Conservation (phyloP, 2,329 filamentous ascomycete genomes). For the Trichophyton benhamiae region DNA sequence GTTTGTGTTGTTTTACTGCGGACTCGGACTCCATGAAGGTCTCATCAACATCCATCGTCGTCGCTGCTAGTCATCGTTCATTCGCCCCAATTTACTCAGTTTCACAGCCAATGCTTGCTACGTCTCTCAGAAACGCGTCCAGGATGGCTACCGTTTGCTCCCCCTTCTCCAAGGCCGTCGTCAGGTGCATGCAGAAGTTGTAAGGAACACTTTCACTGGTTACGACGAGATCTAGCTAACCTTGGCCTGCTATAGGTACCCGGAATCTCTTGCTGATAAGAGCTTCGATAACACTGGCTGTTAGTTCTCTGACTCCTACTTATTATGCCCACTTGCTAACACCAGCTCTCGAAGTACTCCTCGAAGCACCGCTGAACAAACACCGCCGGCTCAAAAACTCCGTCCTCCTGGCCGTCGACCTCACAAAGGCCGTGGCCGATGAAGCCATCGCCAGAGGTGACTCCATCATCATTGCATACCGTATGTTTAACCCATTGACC, state of each 20-base stretch:
- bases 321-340: background rate
- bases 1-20: background rate
- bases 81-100: background rate
- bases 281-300: constrained; percentile 93
- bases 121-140: constrained; percentile 6
- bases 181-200: constrained; percentile 67
- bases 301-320: constrained; percentile 23
- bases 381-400: constrained; percentile 49
- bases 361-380: constrained; percentile 54
- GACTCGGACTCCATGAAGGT: no score
- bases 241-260: constrained; percentile 50
- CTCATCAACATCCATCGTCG: background rate
- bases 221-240: background rate
- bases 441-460: constrained; percentile 70
- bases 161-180: constrained; percentile 56
- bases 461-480: constrained; percentile 79
- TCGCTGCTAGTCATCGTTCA: no score
- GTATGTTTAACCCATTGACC: constrained; percentile 37
- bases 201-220: constrained; percentile 32
- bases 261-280: constrained; percentile 74
- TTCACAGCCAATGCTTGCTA: constrained; percentile 9
- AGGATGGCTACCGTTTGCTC: constrained; percentile 29
- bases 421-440: constrained; percentile 76
- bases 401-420: constrained; percentile 74
- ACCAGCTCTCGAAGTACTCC: constrained; percentile 41